These are phyloP conservation scores for Eimeria maxima DNA, from an alignment of 169 alveolate genomes.

Conservation along the genomic window DNA sequence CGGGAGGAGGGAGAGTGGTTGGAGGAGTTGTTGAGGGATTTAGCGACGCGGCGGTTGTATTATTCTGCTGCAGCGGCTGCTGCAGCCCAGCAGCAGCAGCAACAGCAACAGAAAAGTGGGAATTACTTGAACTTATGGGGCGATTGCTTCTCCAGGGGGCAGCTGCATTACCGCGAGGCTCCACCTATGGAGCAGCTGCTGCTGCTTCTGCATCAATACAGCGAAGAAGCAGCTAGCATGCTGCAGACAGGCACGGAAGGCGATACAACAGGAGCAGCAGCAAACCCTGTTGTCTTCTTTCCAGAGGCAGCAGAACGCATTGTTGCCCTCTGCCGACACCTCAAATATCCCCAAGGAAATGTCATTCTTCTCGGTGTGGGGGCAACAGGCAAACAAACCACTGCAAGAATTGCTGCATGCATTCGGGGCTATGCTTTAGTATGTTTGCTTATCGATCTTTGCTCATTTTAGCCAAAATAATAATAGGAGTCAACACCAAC, in stretches of 20 bases:
- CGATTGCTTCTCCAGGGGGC: conserved; percentile 93
- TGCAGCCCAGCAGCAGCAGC: neutral
- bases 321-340: conserved; percentile 95
- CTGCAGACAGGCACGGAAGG: neutral
- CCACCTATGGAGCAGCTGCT: conserved; percentile 42
- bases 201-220: neutral
- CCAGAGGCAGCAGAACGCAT: conserved; percentile 96
- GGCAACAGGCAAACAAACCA: conserved; percentile 97
- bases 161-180: neutral
- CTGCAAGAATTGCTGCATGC: conserved; percentile 95
- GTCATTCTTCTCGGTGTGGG: conserved; percentile 98
- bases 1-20: conserved; percentile 93
- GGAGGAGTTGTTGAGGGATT: conserved; percentile 61
- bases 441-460: neutral
- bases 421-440: conserved; percentile 88
- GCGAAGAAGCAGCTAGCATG: conserved; percentile 16
- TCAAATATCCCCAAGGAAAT: conserved; percentile 95
- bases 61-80: conserved; percentile 12
- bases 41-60: neutral
- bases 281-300: conserved; percentile 93
- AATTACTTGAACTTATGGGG: neutral
- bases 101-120: neutral
- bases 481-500: neutral
- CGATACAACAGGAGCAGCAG: conserved; percentile 10
- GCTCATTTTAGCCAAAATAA: no score